Base-by-base conservation (phyloP, 1,284 basidiomycete species). In the Rhodotorula sp. region DNA sequence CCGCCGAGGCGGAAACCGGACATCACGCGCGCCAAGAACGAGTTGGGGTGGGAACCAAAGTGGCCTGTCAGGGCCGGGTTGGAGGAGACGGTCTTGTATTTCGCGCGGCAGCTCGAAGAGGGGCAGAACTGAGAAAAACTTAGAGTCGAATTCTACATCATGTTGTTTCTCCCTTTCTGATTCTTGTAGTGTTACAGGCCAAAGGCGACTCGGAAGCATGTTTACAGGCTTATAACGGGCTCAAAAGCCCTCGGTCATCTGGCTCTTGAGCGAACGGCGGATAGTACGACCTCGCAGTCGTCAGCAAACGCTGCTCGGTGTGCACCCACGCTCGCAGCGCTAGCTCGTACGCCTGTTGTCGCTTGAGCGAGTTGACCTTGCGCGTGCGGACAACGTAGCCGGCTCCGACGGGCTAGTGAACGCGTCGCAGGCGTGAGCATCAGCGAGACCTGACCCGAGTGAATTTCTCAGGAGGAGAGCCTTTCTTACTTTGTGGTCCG, bases 1-100 rank as follows among this genome's bases (percentile, higher is more conserved):
- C 96, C 96, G 46, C 92, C 95, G 83, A 90, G 91, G 83, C 87
- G 96, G 79, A 87, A 92, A 74, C 92, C 96, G 58, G 95, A 98
- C 81, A 97, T 92, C 52, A 89, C 91, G 46, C 86, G 93, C 63
- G 96, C 96, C 67, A 92, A 91, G 82, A 85, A 90, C 80, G 82
- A 86, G n/a, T 86, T 99, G 58, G 84, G 86, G 46, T 99, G 96
- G 96, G 88, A 95, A 80, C 93, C 95, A n/a, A 86, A 88, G 79
- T 98, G 93, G 92, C 90, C 89, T 23, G 88, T 93, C 34, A 85
- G 87, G 70, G 92, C 92, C 87, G 93, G 93, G n/a, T 81, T 96
- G 66, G 90, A 92, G 82, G 93, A 96, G 84, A 96, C 94, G 90
- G 91, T 93, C 52, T 84, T 89, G 71, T 96, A 70, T 58, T 73